Evolutionary conservation across 257 asterid genomes (phyloP).

Genomic region (Solanum chiquidenum): DNA sequence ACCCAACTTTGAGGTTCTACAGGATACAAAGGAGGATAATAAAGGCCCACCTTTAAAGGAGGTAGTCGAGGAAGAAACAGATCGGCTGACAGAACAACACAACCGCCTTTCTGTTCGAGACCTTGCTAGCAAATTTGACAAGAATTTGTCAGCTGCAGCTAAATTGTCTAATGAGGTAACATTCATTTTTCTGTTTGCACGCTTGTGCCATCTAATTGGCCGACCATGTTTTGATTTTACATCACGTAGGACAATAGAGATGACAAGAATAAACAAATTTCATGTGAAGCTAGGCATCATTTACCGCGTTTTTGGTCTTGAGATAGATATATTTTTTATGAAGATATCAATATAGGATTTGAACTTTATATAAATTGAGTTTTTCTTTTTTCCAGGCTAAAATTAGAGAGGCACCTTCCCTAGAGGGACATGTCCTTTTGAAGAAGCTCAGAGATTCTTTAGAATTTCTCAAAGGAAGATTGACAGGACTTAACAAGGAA

Average conservation of each 20-base stretch:
- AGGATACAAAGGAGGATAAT: conserved; percentile 59
- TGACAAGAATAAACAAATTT: background rate
- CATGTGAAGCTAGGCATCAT: background rate
- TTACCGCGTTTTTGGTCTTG: background rate
- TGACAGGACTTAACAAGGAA: conserved; percentile 73
- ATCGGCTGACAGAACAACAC: conserved; percentile 72
- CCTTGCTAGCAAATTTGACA: conserved; percentile 91
- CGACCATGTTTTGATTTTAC: background rate
- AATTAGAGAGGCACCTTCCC: conserved; percentile 78
- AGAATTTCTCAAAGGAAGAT: conserved; percentile 77
- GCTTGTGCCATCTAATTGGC: background rate
- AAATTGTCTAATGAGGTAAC: conserved; percentile 80
- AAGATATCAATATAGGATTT: background rate
- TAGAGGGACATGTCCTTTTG: conserved; percentile 93
- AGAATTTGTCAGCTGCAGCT: conserved; percentile 92
- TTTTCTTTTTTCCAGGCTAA: conserved; percentile 51
- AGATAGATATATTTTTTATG: background rate
- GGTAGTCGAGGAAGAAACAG: conserved; percentile 59
- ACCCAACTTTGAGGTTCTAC: conserved; percentile 68
- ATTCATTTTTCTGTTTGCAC: background rate
- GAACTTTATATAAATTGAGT: background rate
- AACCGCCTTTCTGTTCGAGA: conserved; percentile 92
- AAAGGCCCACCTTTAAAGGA: conserved; percentile 82
- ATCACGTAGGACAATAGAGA: background rate
- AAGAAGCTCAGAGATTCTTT: conserved; percentile 97